These are phyloP conservation scores for Colletotrichum simmondsii DNA, from an alignment of 2,329 filamentous ascomycete genomes.

Conservation along the genomic window DNA sequence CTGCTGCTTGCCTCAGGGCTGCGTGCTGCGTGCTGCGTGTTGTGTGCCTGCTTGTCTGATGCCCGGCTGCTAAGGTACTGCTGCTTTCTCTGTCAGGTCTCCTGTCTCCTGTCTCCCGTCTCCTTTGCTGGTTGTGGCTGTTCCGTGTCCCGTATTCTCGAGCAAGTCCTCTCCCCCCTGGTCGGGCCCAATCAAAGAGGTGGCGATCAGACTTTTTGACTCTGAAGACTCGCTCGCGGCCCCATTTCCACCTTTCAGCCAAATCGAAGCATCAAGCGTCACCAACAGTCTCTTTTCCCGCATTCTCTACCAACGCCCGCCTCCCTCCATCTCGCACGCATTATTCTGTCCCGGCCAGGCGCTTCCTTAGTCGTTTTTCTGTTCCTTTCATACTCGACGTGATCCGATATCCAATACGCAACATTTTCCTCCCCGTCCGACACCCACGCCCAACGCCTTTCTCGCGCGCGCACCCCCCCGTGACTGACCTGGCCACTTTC, in stretches of 20 bases:
- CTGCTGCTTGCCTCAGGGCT: not conserved
- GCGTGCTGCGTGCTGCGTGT: too few species aligned
- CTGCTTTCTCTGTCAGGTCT: not conserved
- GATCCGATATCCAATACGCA: constrained; percentile 6
- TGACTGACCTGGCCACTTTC: constrained; percentile 31
- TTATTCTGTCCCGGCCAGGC: constrained; percentile 31
- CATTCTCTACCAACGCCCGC: constrained; percentile 27
- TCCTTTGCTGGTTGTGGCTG: constrained; percentile 6
- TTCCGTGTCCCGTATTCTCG: constrained; percentile 18
- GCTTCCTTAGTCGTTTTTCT: constrained; percentile 32
- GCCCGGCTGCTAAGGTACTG: not conserved
- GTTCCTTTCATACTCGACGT: constrained; percentile 27
- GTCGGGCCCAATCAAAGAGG: constrained; percentile 46
- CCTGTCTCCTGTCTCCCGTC: too few species aligned
- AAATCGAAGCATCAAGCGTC: constrained; percentile 32
- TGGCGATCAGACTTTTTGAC: constrained; percentile 49
- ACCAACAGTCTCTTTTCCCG: constrained; percentile 30
- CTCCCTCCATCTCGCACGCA: constrained; percentile 24
- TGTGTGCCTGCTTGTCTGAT: not conserved
- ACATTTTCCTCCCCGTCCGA: not conserved
- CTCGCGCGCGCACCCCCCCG: constrained; percentile 15
- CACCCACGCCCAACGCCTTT: constrained; percentile 5
- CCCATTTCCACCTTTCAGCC: constrained; percentile 32
- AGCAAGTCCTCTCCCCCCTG: constrained; percentile 13
- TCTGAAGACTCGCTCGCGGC: constrained; percentile 33